These are phyloP conservation scores for Mycena polygramma DNA, from an alignment of 768 basidiomycete genomes.

Conservation along the genomic window DNA sequence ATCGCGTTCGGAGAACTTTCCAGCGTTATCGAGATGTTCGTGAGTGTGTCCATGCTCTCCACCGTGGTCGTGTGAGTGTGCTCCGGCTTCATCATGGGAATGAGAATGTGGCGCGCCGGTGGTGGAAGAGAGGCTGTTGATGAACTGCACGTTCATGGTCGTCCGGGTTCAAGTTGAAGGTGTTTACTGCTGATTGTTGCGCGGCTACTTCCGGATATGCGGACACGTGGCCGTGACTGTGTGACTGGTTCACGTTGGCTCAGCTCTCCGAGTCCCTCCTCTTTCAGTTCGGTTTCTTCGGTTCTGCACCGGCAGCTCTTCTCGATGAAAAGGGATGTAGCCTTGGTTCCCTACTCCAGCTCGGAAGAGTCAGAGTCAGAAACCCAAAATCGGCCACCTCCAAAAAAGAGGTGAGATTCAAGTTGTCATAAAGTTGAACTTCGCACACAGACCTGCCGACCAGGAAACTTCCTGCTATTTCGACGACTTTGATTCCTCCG, in stretches of 20 bases:
- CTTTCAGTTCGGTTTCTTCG: neutral
- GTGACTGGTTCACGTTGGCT: neutral
- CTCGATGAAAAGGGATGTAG: constrained; percentile 53
- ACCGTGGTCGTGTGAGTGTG: constrained; percentile 67
- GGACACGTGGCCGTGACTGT: constrained; percentile 1
- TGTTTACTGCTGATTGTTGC: constrained; percentile 7
- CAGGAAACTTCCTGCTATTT: constrained; percentile 76
- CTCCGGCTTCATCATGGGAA: constrained; percentile 61
- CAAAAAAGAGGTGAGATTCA: constrained; percentile 58
- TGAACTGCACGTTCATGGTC: constrained; percentile 78
- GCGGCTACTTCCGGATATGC: neutral
- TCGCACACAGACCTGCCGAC: constrained; percentile 8
- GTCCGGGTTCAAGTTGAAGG: constrained; percentile 5
- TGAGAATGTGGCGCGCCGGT: constrained; percentile 54
- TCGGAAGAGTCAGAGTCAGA: constrained; percentile 52
- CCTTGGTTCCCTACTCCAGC: constrained; percentile 63
- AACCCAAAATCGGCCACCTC: constrained; percentile 35
- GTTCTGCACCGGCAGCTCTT: neutral
- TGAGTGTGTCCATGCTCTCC: constrained; percentile 96
- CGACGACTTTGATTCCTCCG: constrained; percentile 59
- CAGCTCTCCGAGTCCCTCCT: neutral
- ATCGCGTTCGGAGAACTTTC: constrained; percentile 93
- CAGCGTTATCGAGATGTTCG: constrained; percentile 91
- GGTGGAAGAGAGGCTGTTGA: constrained; percentile 70
- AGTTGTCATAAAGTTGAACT: neutral